These are phyloP conservation scores for Prosopis cineraria DNA, from an alignment of 306 rosid genomes.

Conservation along the genomic window DNA sequence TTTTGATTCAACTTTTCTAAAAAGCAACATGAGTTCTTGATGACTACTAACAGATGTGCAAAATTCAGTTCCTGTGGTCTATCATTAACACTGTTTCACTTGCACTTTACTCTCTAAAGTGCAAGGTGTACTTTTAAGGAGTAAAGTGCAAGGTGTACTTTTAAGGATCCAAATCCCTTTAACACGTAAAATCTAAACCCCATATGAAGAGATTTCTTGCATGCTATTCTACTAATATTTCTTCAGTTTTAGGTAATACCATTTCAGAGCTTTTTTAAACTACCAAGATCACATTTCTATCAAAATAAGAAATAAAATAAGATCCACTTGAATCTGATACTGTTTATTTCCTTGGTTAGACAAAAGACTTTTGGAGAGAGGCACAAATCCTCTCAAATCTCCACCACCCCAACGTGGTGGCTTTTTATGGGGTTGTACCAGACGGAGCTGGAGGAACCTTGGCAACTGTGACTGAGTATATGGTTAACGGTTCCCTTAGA, in stretches of 20 bases:
- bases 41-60: not conserved
- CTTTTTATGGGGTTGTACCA: slow-evolving; percentile 91
- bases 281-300: slow-evolving; percentile 8
- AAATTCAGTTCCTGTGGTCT: not conserved
- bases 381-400: slow-evolving; percentile 90
- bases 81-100: not conserved
- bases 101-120: not conserved
- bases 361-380: slow-evolving; percentile 98
- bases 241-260: not conserved
- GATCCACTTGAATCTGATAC: slow-evolving; percentile 24
- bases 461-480: slow-evolving; percentile 88
- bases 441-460: slow-evolving; percentile 86
- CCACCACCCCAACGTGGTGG: slow-evolving; percentile 95
- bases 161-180: not conserved
- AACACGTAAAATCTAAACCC: slow-evolving; percentile 13
- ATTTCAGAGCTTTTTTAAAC: not conserved
- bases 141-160: not conserved
- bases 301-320: not conserved
- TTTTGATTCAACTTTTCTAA: not conserved
- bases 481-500: slow-evolving; percentile 94
- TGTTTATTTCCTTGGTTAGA: slow-evolving; percentile 50
- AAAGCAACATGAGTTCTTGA: not conserved
- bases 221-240: slow-evolving; percentile 1
- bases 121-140: not conserved
- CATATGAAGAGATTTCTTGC: slow-evolving; percentile 2